These are phyloP conservation scores for Ogataea angusta DNA, from an alignment of 805 yeast genomes.

Conservation along the genomic window DNA sequence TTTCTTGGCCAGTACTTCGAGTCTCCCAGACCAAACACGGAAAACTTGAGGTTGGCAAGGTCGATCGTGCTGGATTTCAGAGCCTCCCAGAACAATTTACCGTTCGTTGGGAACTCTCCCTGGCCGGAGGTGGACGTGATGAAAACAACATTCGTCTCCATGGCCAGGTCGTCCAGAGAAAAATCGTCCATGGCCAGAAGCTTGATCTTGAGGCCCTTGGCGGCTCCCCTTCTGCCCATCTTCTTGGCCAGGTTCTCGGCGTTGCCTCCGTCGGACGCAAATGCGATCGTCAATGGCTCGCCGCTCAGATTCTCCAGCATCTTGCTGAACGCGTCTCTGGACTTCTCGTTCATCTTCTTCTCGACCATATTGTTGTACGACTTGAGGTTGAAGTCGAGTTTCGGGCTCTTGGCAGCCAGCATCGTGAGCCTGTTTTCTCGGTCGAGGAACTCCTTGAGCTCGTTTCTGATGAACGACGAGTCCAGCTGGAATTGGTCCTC, in stretches of 20 bases:
- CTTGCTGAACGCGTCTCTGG: conserved; percentile 73
- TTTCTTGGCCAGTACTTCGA: conserved; percentile 95
- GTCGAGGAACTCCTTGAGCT: conserved; percentile 75
- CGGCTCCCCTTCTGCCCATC: conserved; percentile 72
- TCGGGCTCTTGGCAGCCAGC: conserved; percentile 67
- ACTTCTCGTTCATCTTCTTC: conserved; percentile 52
- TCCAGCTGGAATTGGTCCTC: conserved; percentile 73
- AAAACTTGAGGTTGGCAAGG: conserved; percentile 50
- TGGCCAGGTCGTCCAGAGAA: conserved; percentile 67
- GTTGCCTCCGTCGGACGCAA: conserved; percentile 90
- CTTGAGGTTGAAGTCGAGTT: conserved; percentile 71
- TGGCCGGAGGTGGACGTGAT: conserved; percentile 79
- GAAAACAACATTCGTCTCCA: conserved; percentile 66
- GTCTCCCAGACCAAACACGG: conserved; percentile 79
- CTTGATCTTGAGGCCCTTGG: conserved; percentile 69
- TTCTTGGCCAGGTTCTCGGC: conserved; percentile 81
- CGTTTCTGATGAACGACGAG: conserved; percentile 75
- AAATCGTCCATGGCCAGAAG: conserved; percentile 70
- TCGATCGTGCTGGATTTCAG: conserved; percentile 66
- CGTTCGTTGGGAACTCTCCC: conserved; percentile 84
- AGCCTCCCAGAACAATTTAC: conserved; percentile 73
- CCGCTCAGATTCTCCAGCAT: conserved; percentile 86
- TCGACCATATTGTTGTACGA: conserved; percentile 57
- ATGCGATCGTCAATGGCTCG: conserved; percentile 83
- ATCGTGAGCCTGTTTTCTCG: conserved; percentile 85